phyloP scores from a whole-genome alignment of 306 rosid genomes.

The Malus orientalis region DNA sequence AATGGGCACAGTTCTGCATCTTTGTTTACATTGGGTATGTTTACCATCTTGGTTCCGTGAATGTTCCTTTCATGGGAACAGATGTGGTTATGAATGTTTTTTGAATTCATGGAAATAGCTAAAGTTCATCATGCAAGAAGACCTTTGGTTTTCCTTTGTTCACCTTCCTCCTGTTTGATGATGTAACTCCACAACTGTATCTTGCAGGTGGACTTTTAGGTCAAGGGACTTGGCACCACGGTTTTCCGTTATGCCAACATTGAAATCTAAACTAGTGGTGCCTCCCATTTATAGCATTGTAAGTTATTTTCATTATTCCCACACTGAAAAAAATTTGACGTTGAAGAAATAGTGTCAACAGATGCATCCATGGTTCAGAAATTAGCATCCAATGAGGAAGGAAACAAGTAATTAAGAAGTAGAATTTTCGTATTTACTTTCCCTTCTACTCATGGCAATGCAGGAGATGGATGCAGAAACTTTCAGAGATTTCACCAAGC shows the following conservation, averaged over 20 bases:
- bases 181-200: constrained; percentile 4
- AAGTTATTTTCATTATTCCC: constrained; percentile 14
- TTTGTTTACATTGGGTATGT: constrained; percentile 86
- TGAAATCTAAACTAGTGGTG: constrained; percentile 47
- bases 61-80: not conserved
- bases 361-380: not conserved
- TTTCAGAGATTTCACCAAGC: constrained; percentile 63
- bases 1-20: constrained; percentile 84
- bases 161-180: not conserved
- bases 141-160: not conserved
- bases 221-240: constrained; percentile 79
- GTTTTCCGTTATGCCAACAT: constrained; percentile 77
- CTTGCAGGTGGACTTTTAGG: constrained; percentile 85
- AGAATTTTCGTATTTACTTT: not conserved
- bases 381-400: not conserved
- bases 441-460: constrained; percentile 8
- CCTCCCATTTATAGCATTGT: constrained; percentile 85
- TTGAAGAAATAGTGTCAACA: not conserved
- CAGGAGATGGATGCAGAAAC: constrained; percentile 94
- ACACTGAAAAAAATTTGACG: not conserved
- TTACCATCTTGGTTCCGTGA: not conserved
- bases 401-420: not conserved
- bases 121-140: not conserved
- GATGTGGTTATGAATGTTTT: not conserved
- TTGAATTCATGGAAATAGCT: not conserved